These are phyloP conservation scores for Mentha longifolia DNA, from an alignment of 257 asterid genomes.

Conservation along the genomic window DNA sequence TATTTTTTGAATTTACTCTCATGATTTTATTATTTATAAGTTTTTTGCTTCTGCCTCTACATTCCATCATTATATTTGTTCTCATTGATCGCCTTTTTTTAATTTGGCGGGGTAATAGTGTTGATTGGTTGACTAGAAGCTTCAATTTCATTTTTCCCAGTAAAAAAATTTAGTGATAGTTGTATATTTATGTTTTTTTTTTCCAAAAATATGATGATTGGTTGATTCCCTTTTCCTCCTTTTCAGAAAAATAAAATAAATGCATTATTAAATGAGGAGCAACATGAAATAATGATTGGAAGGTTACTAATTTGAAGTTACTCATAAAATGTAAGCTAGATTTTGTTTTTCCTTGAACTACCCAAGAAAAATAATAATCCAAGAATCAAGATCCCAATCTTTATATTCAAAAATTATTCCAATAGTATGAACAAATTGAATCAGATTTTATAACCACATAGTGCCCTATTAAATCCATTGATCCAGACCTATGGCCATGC, in stretches of 20 bases:
- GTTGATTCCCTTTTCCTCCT: constrained; percentile 18
- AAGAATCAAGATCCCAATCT: not conserved
- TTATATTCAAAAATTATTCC: not conserved
- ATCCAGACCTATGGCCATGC: constrained; percentile 12
- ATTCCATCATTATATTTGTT: constrained; percentile 29
- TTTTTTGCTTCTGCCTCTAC: constrained; percentile 24
- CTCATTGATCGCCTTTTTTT: constrained; percentile 12
- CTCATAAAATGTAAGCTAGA: no score
- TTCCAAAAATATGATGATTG: not conserved
- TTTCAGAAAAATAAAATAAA: no score
- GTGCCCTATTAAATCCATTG: not conserved
- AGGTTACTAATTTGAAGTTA: no score
- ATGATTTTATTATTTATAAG: no score
- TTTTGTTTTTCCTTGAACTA: no score
- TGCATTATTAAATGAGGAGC: no score
- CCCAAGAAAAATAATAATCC: not conserved
- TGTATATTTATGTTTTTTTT: not conserved
- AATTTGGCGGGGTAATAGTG: constrained; percentile 15
- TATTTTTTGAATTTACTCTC: no score
- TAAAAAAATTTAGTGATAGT: constrained; percentile 7
- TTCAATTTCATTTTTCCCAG: constrained; percentile 6
- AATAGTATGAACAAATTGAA: not conserved
- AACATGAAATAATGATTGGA: no score
- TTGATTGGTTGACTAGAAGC: constrained; percentile 37
- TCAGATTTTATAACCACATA: not conserved